A percentile compares a stretch with the other conserved stretches of the same genome.
These are phyloP conservation scores for Zopfia rhizophila DNA, from an alignment of 2,329 filamentous ascomycete genomes.

Conservation along the genomic window DNA sequence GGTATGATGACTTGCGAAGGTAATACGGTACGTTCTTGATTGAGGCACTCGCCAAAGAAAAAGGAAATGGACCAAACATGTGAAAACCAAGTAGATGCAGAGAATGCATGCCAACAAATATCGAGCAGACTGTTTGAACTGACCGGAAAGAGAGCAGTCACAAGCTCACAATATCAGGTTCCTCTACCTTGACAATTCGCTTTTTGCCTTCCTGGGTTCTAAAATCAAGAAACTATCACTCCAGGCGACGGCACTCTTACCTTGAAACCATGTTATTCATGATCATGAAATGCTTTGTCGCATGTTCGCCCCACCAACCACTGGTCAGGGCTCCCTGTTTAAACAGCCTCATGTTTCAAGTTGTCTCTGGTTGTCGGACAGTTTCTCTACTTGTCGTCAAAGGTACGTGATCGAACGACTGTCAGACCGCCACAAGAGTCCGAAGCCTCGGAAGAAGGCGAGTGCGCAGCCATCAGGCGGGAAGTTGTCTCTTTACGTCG, in stretches of 20 bases:
- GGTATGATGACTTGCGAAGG: too few relatives aligned
- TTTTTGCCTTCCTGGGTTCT: too few relatives aligned
- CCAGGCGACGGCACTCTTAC: slow-evolving; percentile 20
- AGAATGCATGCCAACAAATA: too few relatives aligned
- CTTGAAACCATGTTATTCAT: slow-evolving; percentile 25
- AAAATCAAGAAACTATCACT: slow-evolving; percentile 6
- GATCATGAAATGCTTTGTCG: slow-evolving; percentile 21
- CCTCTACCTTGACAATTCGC: too few relatives aligned
- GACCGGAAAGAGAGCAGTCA: too few relatives aligned
- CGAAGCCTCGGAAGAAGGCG: slow-evolving; percentile 7
- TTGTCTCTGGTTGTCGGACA: slow-evolving; percentile 27
- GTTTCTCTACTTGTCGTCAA: slow-evolving; percentile 15
- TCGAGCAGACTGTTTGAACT: too few relatives aligned
- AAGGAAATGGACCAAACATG: too few relatives aligned
- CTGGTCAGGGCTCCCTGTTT: slow-evolving; percentile 7
- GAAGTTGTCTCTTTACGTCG: neutral
- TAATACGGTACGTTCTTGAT: too few relatives aligned
- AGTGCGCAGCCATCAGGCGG: neutral
- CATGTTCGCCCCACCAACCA: slow-evolving; percentile 31
- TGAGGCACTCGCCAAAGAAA: too few relatives aligned
- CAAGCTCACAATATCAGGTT: too few relatives aligned
- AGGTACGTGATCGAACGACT: slow-evolving; percentile 2
- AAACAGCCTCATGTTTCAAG: slow-evolving; percentile 30
- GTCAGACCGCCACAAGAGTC: slow-evolving; percentile 8
- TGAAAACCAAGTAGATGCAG: too few relatives aligned